Base-by-base conservation (phyloP, 805 yeast species). In the Monosporozyma unispora region DNA sequence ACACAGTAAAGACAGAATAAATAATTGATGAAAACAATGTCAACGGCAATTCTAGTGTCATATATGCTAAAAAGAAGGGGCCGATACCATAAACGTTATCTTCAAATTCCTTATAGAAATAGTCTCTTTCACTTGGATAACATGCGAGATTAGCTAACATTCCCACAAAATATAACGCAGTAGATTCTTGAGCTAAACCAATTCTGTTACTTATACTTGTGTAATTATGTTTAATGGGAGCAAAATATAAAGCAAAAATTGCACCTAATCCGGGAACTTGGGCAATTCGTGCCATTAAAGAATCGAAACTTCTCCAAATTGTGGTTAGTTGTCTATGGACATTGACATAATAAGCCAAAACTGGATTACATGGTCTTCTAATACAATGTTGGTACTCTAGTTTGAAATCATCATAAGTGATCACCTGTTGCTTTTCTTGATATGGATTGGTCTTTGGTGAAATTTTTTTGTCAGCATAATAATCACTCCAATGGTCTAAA, bases 131-230 rank as follows among this genome's bases (percentile, higher is more conserved):
- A 12, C 68, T 64, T 2, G 96, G 95, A 60, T 82, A 88, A 14
- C 84, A 73, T 1, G 90, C 77, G 60, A 87, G 71, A 63, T 87
- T 87, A 57, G 83, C 85, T 49, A 88, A 73, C 75, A 87, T 78
- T 0, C 96, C 96, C 45, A 81, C 80, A 62, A 81, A 88, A 60
- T 84, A 87, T 47, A 87, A 62, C 28, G 87, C 80, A 21, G 83
- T 70, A 3, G 82, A 75, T 59, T 85, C 86, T 63, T 88, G 96
- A 2, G 84, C 74, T 45, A 87, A 67, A 3, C 96, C 96, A 16
- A 88, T 65, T 54, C 95, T 70, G 63, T 87, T 79, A 50, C 73
- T 73, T 29, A 86, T 74, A 31, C 91, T 82, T 1, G 65, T 63
- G 45, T 66, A 63, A 31, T 60, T 57, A 48, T 77, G 66, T 49